phyloP scores from a whole-genome alignment of 257 asterid genomes.

The Fraxinus excelsior region DNA sequence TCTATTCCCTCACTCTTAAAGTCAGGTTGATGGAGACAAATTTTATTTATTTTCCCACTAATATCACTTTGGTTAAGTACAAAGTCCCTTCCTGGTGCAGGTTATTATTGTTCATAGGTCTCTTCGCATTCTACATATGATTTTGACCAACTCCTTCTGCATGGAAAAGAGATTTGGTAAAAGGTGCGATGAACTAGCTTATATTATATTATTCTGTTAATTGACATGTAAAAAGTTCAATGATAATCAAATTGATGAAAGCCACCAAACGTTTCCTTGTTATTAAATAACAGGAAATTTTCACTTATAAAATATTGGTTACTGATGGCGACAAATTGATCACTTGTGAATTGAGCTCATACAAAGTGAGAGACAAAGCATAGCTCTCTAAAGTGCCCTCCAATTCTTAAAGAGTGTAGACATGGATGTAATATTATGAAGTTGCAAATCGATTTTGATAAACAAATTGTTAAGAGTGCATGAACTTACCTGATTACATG shows the following conservation, averaged over 20 bases:
- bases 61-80: slow-evolving; percentile 25
- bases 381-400: not conserved
- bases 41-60: slow-evolving; percentile 1
- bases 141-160: slow-evolving; percentile 49
- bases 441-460: not conserved
- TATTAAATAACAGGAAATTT: not conserved
- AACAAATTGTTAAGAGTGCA: not conserved
- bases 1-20: not conserved
- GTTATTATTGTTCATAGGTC: slow-evolving; percentile 63
- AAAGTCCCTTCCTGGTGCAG: slow-evolving; percentile 47
- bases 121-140: slow-evolving; percentile 62
- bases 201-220: slow-evolving; percentile 4
- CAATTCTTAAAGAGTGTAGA: not conserved
- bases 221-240: not conserved
- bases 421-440: not conserved
- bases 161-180: slow-evolving; percentile 40
- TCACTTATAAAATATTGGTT: not conserved
- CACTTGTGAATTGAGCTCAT: not conserved
- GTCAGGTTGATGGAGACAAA: not conserved
- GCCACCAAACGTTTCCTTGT: not conserved
- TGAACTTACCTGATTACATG: not conserved
- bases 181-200: slow-evolving; percentile 51
- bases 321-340: not conserved
- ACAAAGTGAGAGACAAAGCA: not conserved
- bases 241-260: not conserved